These are phyloP conservation scores for Trichoderma asperelloides DNA, from an alignment of 495 filamentous ascomycete species.

Conservation along the genomic window DNA sequence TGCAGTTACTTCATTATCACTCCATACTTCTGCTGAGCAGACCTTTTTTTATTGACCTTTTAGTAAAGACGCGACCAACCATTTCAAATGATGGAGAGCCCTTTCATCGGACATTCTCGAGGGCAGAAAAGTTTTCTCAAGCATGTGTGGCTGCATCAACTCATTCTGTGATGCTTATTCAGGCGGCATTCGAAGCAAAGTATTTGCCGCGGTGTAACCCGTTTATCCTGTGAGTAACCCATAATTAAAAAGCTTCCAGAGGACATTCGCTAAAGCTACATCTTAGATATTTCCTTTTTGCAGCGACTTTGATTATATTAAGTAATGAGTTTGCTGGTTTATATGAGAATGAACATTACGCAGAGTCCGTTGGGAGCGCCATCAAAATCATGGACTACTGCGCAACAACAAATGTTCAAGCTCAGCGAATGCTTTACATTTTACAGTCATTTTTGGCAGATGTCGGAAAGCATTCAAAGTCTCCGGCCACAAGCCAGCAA, in stretches of 20 bases:
- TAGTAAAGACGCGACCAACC: conserved; percentile 26
- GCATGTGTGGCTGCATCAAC: conserved; percentile 62
- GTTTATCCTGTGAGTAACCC: conserved; percentile 52
- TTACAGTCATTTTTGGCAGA: conserved; percentile 52
- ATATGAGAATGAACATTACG: conserved; percentile 47
- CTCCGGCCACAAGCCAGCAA: neutral
- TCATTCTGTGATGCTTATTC: conserved; percentile 54
- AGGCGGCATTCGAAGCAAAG: conserved; percentile 45
- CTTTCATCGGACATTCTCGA: conserved; percentile 17
- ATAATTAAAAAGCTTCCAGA: neutral
- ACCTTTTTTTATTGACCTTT: conserved; percentile 54
- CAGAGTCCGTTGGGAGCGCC: conserved; percentile 47
- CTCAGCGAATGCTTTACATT: conserved; percentile 54
- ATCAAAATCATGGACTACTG: conserved; percentile 54
- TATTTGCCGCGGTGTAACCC: conserved; percentile 61
- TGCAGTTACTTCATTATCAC: conserved; percentile 63
- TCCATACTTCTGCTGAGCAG: conserved; percentile 64
- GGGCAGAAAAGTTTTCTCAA: conserved; percentile 57
- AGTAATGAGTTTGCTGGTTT: conserved; percentile 62
- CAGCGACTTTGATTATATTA: conserved; percentile 58
- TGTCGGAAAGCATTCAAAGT: conserved; percentile 23
- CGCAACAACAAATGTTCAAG: conserved; percentile 54
- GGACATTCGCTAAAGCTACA: conserved; percentile 6
- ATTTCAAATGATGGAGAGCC: neutral
- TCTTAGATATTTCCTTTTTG: conserved; percentile 58